A percentile compares a stretch with the other conserved stretches of the same genome.
These are phyloP conservation scores for Pleurotus pulmonarius DNA, from an alignment of 768 basidiomycete species.

Conservation along the genomic window DNA sequence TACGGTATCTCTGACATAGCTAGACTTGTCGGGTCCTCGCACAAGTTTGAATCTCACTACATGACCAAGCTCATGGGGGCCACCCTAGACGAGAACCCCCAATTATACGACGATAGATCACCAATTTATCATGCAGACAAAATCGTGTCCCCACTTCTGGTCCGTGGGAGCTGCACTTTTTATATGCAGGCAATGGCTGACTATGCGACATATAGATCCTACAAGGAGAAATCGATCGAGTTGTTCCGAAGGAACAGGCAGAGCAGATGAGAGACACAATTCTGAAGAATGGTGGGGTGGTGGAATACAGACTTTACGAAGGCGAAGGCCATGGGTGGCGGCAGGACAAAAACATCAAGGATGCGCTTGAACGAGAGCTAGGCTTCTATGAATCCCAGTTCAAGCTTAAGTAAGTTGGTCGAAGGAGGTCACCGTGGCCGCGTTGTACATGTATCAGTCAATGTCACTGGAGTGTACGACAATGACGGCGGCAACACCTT, in stretches of 20 bases:
- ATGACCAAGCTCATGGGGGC: conserved; percentile 62
- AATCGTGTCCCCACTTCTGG: conserved; percentile 62
- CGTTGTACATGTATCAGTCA: too few species aligned
- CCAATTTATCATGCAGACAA: conserved; percentile 58
- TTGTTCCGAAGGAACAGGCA: conserved; percentile 69
- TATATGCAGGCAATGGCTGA: neutral
- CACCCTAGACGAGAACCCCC: conserved; percentile 47
- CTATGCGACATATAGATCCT: conserved; percentile 43
- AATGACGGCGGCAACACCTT: too few species aligned
- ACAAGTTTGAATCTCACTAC: conserved; percentile 68
- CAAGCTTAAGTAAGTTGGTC: conserved; percentile 14
- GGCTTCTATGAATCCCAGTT: conserved; percentile 49
- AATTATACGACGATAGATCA: conserved; percentile 58
- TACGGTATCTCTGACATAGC: conserved; percentile 69
- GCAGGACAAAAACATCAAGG: conserved; percentile 49
- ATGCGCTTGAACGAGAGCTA: conserved; percentile 49
- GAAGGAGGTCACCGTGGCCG: too few species aligned
- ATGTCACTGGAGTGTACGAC: too few species aligned
- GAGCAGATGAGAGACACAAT: conserved; percentile 54
- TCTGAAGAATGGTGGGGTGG: conserved; percentile 42
- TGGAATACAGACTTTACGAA: conserved; percentile 57
- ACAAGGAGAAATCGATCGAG: conserved; percentile 58
- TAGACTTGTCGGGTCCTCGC: conserved; percentile 55
- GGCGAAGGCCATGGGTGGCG: conserved; percentile 70
- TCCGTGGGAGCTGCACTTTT: conserved; percentile 25